Evolutionary conservation across 2,329 filamentous ascomycete genomes (phyloP), one percentile per base, ranked within the genome.

Genomic region (Penicillium sp.): DNA sequence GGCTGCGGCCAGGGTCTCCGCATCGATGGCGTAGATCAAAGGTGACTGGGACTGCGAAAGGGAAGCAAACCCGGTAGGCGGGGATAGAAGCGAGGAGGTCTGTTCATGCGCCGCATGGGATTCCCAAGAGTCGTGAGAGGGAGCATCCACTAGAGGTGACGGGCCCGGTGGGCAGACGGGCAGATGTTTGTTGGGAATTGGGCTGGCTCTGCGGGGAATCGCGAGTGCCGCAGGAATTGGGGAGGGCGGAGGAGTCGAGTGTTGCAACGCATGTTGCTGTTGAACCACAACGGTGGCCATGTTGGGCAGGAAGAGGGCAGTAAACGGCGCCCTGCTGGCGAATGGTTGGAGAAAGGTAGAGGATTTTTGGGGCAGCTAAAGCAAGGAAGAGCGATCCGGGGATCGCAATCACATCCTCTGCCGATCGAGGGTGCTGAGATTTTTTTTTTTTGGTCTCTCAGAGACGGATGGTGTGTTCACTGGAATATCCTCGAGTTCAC

Each of bases 81-180:
- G 90, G 63, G 85, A 83, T 4, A 94, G 77, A 33, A 91, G 73
- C 3, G 90, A 94, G 8, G 77, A 77, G 39, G 81, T 80, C 51
- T 79, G 75, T 40, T 78, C 67, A 37, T 72, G 73, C 39, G 78
- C 66, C 45, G 44, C 79, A 78, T 11, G 82, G 66, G 1, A 76
- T 6, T 39, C 76, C 3, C 82, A 86, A 25, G 88, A 89, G 12
- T 81, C 76, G 6, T 82, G 82, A 42, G 83, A 82, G 29, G 83
- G 83, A 59, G 79, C 9, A 9, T 53, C 77, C 41, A 79, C 76
- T 45, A 32, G 29, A 32, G 72, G 68, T 46, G 73, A 81, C 53
- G 88, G 85, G 1, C 90, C 90, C 1, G 90, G 82, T n/a, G 89
- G 86, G 70, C 89, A 95, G 58, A 85, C 75, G n/a, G 90, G 90